Evolutionary conservation across 352 stramenopile genomes (phyloP), one percentile per base, ranked within the genome.

Genomic region (Globisporangium cylindrosporum): DNA sequence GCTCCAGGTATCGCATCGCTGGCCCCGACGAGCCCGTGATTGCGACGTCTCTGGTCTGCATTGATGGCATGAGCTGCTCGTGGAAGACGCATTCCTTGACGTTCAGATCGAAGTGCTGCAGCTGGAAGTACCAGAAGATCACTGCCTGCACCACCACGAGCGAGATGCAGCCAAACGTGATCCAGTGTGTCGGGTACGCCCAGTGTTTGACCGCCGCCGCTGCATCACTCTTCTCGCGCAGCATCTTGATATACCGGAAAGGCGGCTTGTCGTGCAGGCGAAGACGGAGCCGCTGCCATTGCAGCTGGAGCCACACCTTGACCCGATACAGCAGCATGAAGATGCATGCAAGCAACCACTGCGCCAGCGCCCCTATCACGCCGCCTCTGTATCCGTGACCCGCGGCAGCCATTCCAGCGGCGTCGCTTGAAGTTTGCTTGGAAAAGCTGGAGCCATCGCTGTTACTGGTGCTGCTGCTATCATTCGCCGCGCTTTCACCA

Each of bases 31-130:
- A 64, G 38, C 68, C 61, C 25, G 66, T 18, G 24, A 67, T 65
- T 55, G 51, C 34, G 29, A 73, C 29, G 56, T 76, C 73, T 1
- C 61, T 70, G 18, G 75, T 72, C 56, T 72, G 71, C 36, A 74
- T 27, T 10, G 62, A 46, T 41, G 78, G 75, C 59, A 90, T 71
- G 22, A 84, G 62, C 29, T 72, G 76, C 68, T 89, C 82, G 59
- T 79, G 70, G 67, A 89, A 91, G 4, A 83, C 77, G 66, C 84
- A 92, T 70, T 92, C 84, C 51, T 88, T 73, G 20, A 92, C 82
- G 24, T 82, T 74, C 48, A 92, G 64, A 58, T 83, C 69, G 10
- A 91, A 73, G 20, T 66, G 75, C 41, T 81, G 56, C 7, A 76
- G 71, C 66, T 89, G 81, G 57, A 86, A 88, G 58, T 81, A 70